Conservation (phyloP, 176 grass and related monocot genomes). For the Triticum aestivum region DNA sequence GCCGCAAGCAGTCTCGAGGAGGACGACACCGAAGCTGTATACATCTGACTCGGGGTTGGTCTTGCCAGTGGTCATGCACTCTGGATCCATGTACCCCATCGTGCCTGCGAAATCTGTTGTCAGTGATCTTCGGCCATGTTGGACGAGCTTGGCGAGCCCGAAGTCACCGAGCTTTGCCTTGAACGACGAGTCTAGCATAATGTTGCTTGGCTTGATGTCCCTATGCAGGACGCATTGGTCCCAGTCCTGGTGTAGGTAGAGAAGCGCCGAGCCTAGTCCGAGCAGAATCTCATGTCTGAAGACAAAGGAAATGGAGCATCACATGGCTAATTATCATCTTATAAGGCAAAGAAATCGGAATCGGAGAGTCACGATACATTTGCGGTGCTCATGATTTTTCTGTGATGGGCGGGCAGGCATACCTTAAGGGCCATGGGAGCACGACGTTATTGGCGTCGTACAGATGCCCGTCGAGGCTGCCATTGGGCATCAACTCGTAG, state of each 20-base stretch:
- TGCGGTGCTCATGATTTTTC: too few species aligned
- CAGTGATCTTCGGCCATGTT: background rate
- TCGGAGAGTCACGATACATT: background rate
- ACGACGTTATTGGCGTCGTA: background rate
- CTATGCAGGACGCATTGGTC: slow-evolving; percentile 30
- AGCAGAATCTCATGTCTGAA: slow-evolving; percentile 20
- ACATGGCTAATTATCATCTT: background rate
- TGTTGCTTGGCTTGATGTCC: slow-evolving; percentile 45
- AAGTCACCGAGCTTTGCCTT: slow-evolving; percentile 37
- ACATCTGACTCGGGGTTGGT: slow-evolving; percentile 28
- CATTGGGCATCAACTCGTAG: slow-evolving; percentile 52
- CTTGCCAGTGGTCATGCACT: slow-evolving; percentile 16
- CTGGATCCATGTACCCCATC: slow-evolving; percentile 32
- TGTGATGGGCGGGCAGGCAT: background rate
- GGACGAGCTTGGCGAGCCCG: slow-evolving; percentile 8
- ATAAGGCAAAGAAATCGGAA: background rate
- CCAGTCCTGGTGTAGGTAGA: slow-evolving; percentile 36
- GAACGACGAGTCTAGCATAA: slow-evolving; percentile 20
- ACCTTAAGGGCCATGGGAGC: slow-evolving; percentile 31
- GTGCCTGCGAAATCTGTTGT: slow-evolving; percentile 15
- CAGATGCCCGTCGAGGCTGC: slow-evolving; percentile 50
- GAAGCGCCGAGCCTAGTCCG: background rate
- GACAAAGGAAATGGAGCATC: background rate
- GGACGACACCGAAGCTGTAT: slow-evolving; percentile 49
- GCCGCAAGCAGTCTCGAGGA: slow-evolving; percentile 38